A percentile compares a stretch with the other conserved stretches of the same genome.
Conservation (phyloP, 1,284 basidiomycete species). For the Microbotryomycetes sp. region DNA sequence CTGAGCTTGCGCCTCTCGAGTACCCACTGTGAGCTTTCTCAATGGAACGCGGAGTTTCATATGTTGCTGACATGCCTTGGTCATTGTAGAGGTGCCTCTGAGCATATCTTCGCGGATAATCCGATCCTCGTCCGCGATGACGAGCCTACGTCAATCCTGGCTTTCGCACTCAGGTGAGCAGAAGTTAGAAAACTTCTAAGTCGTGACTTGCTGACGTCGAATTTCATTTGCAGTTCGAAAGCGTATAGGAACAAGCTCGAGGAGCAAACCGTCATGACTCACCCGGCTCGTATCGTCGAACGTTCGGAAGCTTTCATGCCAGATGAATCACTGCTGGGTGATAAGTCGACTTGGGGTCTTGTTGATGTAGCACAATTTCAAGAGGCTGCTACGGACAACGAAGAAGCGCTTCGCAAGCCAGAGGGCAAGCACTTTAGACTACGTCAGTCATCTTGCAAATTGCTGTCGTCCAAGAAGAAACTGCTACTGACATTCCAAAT, state of each 20-base stretch:
- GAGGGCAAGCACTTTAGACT: slow-evolving; percentile 19
- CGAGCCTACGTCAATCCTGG: slow-evolving; percentile 97
- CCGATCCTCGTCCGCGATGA: slow-evolving; percentile 93
- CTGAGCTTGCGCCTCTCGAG: slow-evolving; percentile 51
- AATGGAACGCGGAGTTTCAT: not conserved
- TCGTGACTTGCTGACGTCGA: not conserved
- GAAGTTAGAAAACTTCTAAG: too few relatives aligned
- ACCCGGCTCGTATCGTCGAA: slow-evolving; percentile 48
- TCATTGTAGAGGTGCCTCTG: slow-evolving; percentile 45
- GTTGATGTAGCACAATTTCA: slow-evolving; percentile 21
- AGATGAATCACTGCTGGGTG: slow-evolving; percentile 55
- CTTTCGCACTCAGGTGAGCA: slow-evolving; percentile 80
- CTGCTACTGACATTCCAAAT: slow-evolving; percentile 9
- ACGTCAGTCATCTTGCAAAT: not conserved
- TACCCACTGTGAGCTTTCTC: slow-evolving; percentile 48
- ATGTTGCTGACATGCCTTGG: not conserved
- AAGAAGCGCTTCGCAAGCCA: slow-evolving; percentile 35
- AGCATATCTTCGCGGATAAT: slow-evolving; percentile 92
- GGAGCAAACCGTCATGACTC: slow-evolving; percentile 63
- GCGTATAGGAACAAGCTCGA: slow-evolving; percentile 65
- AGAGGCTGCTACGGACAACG: slow-evolving; percentile 41
- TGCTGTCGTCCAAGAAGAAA: slow-evolving; percentile 2
- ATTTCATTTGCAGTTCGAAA: slow-evolving; percentile 56
- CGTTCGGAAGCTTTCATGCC: slow-evolving; percentile 60
- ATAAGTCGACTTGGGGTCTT: slow-evolving; percentile 33